These are phyloP conservation scores for Penicillium brasilianum DNA, from an alignment of 2,329 filamentous ascomycete genomes.

Conservation along the genomic window DNA sequence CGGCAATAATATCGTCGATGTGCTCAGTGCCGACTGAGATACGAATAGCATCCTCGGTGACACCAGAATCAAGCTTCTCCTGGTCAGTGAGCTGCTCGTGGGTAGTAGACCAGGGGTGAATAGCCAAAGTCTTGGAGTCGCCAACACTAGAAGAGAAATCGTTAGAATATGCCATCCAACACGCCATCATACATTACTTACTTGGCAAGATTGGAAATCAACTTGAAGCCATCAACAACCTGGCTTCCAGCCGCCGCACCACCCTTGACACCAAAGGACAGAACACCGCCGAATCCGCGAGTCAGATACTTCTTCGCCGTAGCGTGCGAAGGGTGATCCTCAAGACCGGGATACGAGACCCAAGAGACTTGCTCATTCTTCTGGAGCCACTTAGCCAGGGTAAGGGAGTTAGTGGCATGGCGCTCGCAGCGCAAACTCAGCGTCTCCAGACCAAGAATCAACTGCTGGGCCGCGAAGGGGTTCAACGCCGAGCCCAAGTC, in stretches of 20 bases:
- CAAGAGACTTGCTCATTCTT: conserved; percentile 82
- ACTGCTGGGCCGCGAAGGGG: conserved; percentile 90
- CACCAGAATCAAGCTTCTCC: conserved; percentile 79
- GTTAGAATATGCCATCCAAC: conserved; percentile 58
- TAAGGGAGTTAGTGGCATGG: conserved; percentile 81
- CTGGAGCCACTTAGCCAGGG: conserved; percentile 81
- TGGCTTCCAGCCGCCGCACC: conserved; percentile 80
- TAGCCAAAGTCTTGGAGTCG: conserved; percentile 91
- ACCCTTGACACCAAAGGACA: conserved; percentile 93
- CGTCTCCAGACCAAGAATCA: conserved; percentile 88
- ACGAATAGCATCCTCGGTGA: conserved; percentile 87
- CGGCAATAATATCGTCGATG: conserved; percentile 94
- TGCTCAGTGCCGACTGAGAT: conserved; percentile 96
- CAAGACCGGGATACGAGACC: conserved; percentile 91
- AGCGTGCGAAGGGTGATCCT: conserved; percentile 78
- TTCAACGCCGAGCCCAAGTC: conserved; percentile 83
- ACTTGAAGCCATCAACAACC: conserved; percentile 91
- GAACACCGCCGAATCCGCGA: conserved; percentile 83
- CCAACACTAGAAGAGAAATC: conserved; percentile 71
- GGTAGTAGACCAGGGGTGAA: conserved; percentile 94
- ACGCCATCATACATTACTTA: conserved; percentile 35
- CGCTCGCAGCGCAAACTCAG: conserved; percentile 83
- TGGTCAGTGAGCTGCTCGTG: conserved; percentile 88
- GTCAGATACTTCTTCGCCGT: conserved; percentile 85
- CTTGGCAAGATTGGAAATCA: conserved; percentile 95